Evolutionary conservation across 2,329 filamentous ascomycete genomes (phyloP), one percentile per base, ranked within the genome.

Genomic region (Ceratocystis colombiana): DNA sequence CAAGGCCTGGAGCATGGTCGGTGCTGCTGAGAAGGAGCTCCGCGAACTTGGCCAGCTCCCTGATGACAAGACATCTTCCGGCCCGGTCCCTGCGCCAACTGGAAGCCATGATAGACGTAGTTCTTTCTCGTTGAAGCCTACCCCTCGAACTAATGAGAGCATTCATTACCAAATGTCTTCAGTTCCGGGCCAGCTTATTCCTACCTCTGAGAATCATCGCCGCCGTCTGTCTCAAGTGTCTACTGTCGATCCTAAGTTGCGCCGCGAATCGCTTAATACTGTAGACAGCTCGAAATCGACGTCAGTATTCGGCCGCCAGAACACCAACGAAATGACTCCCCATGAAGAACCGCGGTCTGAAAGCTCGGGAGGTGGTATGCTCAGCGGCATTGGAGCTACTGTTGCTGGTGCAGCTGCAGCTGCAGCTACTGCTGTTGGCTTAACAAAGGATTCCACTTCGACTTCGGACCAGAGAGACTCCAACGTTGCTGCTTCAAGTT

Each of bases 11-110:
- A 80, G 87, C 45, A 78, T 77, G 0, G 68, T 71, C 3, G 77
- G 84, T 63, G 77, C 83, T 48, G 79, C 88, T 61, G 75, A 77
- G 64, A 80, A 81, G 70, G 75, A 80, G 67, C 84, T 83, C 70
- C 82, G 82, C 0, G 75, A 84, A 70, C 77, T 70, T 6, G 67
- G 67, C 8, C 61, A 68, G 48, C 48, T 68, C 1, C 67, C 64
- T 8, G 6, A 53, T 17, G 64, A 68, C 28, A 57, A 55, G n/a
- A 7, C 7, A 4, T 37, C 48, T 25, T 53, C 55, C 7, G 55
- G 55, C 17, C 55, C 55, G 17, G 30, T 20, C 20, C 55, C 28
- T 20, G 55, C 28, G 3, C 8, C 22, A 17, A 44, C n/a, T 22
- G 41, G 15, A n/a, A 30, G 46, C 5, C 66, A 45, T 20, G 28